Evolutionary conservation across 495 filamentous ascomycete genomes (phyloP).

Genomic region (Trichoderma gamsii): DNA sequence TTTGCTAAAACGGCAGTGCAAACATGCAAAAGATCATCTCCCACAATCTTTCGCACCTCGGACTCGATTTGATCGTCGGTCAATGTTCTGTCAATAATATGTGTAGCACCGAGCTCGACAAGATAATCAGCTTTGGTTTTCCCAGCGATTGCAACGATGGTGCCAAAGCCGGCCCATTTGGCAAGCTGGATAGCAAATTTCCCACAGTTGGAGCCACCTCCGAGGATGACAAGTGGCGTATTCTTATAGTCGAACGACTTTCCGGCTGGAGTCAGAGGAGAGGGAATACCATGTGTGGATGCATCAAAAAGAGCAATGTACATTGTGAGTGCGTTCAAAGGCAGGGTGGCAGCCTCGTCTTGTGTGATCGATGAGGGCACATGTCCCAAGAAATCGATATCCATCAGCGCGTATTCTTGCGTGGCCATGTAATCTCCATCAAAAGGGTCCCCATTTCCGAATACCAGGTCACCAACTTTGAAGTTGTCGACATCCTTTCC

Average conservation of each 20-base stretch:
- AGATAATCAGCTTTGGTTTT: not conserved
- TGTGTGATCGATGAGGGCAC: not conserved
- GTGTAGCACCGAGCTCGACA: not conserved
- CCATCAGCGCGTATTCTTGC: not conserved
- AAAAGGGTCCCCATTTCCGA: not conserved
- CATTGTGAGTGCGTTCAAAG: not conserved
- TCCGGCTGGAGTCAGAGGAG: not conserved
- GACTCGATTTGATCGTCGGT: not conserved
- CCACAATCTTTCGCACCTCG: not conserved
- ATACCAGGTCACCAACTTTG: not conserved
- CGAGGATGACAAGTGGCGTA: not conserved
- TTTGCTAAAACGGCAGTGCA: not conserved
- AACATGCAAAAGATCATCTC: not conserved
- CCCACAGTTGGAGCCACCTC: slow-evolving; percentile 1
- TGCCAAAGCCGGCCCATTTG: not conserved
- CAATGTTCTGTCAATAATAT: not conserved
- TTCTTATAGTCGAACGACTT: not conserved
- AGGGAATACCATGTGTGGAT: not conserved
- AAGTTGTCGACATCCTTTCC: slow-evolving; percentile 1
- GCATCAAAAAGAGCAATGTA: not conserved
- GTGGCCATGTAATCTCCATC: not conserved
- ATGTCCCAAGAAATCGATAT: not conserved
- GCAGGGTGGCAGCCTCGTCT: not conserved
- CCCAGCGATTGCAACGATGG: not conserved
- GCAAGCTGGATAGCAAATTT: slow-evolving; percentile 8